These are phyloP conservation scores for Pseudodiploospora longispora DNA, from an alignment of 2,329 filamentous ascomycete genomes.

Conservation along the genomic window DNA sequence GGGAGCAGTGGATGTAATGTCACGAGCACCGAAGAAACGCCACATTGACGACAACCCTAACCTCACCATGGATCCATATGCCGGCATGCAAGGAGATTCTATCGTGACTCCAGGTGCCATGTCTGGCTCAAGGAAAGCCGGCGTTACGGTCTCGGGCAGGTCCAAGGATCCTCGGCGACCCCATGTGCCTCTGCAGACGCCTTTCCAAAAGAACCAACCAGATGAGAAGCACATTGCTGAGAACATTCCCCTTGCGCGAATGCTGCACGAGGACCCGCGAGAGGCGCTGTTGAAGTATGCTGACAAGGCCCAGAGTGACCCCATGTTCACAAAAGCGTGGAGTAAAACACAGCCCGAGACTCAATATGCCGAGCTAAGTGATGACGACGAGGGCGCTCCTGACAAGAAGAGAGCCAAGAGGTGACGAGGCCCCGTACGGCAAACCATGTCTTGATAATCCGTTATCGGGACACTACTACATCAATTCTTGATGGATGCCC, in stretches of 20 bases:
- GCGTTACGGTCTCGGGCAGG: constrained; percentile 69
- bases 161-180: constrained; percentile 74
- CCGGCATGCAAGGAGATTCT: constrained; percentile 75
- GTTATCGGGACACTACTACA: no score
- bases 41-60: constrained; percentile 91
- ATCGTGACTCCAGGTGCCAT: constrained; percentile 63
- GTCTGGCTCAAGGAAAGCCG: constrained; percentile 46
- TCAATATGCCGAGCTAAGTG: constrained; percentile 82
- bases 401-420: constrained; percentile 56
- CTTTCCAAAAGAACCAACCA: constrained; percentile 83
- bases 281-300: constrained; percentile 94
- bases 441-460: no score
- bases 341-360: constrained; percentile 85
- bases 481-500: no score
- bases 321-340: constrained; percentile 91
- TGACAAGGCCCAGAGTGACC: constrained; percentile 84
- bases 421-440: constrained; percentile 21
- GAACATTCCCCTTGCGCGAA: constrained; percentile 80
- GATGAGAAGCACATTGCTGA: constrained; percentile 84
- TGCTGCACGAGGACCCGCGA: constrained; percentile 93
- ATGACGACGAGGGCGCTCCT: constrained; percentile 67
- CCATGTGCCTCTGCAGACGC: constrained; percentile 76
- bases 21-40: constrained; percentile 84
- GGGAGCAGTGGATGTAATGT: constrained; percentile 85
- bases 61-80: constrained; percentile 73